phyloP scores from a whole-genome alignment of 768 basidiomycete species.

The Leccinum boreale region DNA sequence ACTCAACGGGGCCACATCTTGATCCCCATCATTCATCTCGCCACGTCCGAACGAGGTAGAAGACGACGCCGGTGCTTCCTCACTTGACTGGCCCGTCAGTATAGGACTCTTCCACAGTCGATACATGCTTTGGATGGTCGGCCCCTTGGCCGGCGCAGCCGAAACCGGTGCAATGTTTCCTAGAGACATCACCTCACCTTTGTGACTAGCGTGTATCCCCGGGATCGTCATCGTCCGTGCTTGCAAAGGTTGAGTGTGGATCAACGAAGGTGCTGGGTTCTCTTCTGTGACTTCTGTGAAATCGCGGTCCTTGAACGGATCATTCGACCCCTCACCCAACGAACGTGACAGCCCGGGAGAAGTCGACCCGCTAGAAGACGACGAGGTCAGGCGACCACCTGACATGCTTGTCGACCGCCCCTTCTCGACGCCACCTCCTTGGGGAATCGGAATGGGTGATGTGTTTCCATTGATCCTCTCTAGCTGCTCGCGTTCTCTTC shows the following conservation, averaged over 20 bases:
- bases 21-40: constrained; percentile 23
- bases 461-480: constrained; percentile 16
- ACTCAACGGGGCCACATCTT: constrained; percentile 29
- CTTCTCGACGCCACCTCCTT: constrained; percentile 21
- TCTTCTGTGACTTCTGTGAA: constrained; percentile 29
- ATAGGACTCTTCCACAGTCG: constrained; percentile 67
- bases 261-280: constrained; percentile 42
- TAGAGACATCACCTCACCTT: constrained; percentile 84
- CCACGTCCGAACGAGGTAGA: constrained; percentile 6
- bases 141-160: constrained; percentile 40
- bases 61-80: constrained; percentile 12
- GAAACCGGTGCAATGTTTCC: constrained; percentile 62
- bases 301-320: constrained; percentile 31
- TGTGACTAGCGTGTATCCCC: constrained; percentile 80
- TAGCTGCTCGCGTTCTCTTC: constrained; percentile 46
- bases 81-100: constrained; percentile 26
- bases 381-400: constrained; percentile 16
- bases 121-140: constrained; percentile 66
- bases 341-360: constrained; percentile 35
- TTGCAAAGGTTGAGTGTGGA: constrained; percentile 70
- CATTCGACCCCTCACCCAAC: constrained; percentile 25
- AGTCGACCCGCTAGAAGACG: constrained; percentile 25
- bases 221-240: constrained; percentile 84
- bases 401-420: constrained; percentile 27
- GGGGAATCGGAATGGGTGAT: constrained; percentile 36